Percentiles rank a stretch among this genome's conserved stretches.
Evolutionary conservation across 768 basidiomycete species (phyloP).

Genomic region (Pseudohyphozyma bogoriensis): DNA sequence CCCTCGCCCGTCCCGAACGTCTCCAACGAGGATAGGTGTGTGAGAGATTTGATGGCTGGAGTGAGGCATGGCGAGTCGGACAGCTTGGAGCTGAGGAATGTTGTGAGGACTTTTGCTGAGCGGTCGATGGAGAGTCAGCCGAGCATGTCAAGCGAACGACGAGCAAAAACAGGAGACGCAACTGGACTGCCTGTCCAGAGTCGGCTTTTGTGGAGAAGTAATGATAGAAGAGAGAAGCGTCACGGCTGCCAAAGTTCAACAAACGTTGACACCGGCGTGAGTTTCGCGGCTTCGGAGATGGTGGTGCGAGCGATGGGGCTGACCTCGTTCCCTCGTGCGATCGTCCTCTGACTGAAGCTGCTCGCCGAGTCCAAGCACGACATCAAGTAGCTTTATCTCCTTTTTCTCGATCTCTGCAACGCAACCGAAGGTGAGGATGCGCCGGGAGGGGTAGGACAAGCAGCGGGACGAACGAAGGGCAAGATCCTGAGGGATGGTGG

Average conservation of each 20-base stretch:
- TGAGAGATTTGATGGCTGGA: slow-evolving; percentile 67
- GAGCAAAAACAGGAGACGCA: background rate
- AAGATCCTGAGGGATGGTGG: background rate
- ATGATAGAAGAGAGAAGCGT: slow-evolving; percentile 69
- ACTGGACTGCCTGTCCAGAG: slow-evolving; percentile 75
- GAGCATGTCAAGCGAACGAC: background rate
- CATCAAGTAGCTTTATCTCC: too few species aligned
- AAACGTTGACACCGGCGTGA: background rate
- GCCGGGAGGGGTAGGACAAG: background rate
- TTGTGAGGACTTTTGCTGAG: slow-evolving; percentile 66
- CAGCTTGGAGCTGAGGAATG: slow-evolving; percentile 68
- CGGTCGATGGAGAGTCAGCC: background rate
- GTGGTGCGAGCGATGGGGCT: too few species aligned
- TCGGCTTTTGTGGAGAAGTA: slow-evolving; percentile 49
- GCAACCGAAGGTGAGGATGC: too few species aligned
- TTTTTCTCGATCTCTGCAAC: too few species aligned
- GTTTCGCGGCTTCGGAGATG: background rate
- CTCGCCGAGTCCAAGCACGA: too few species aligned
- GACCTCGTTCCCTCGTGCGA: too few species aligned
- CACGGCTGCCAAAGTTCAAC: slow-evolving; percentile 51
- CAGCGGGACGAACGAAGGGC: background rate
- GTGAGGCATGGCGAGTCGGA: slow-evolving; percentile 72
- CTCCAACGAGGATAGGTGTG: slow-evolving; percentile 53
- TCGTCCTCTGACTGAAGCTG: too few species aligned
- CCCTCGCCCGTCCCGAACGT: slow-evolving; percentile 58